Conservation (phyloP, 345 rosid species). For the Ailanthus altissimus region DNA sequence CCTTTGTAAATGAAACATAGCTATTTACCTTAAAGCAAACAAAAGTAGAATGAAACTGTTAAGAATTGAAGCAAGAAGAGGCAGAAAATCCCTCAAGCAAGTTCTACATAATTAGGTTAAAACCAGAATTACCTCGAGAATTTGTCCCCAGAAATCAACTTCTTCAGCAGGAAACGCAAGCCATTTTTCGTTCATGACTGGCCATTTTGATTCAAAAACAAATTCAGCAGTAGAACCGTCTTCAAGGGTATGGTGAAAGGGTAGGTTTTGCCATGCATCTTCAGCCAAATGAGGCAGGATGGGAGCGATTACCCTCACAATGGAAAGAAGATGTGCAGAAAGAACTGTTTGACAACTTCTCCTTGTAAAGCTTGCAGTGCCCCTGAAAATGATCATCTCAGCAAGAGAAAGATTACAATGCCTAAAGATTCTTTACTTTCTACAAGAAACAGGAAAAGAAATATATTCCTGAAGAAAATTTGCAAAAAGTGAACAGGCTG, state of each 20-base stretch:
- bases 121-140: slow-evolving; percentile 67
- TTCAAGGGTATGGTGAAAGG: slow-evolving; percentile 53
- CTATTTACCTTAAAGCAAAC: neutral
- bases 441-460: neutral
- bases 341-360: slow-evolving; percentile 97
- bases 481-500: neutral
- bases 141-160: slow-evolving; percentile 66
- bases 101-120: slow-evolving; percentile 1
- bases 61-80: neutral
- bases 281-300: slow-evolving; percentile 94
- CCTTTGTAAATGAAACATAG: neutral
- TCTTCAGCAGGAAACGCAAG: slow-evolving; percentile 71
- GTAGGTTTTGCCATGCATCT: slow-evolving; percentile 95
- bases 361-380: slow-evolving; percentile 70
- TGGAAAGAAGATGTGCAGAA: slow-evolving; percentile 80
- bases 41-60: neutral
- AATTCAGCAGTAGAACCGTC: slow-evolving; percentile 69
- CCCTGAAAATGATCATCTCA: slow-evolving; percentile 52
- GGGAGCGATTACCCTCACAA: slow-evolving; percentile 79
- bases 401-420: slow-evolving; percentile 2
- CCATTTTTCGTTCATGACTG: slow-evolving; percentile 56
- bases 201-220: slow-evolving; percentile 91
- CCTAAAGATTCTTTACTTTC: neutral
- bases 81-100: neutral
- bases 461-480: neutral